A percentile compares a stretch with the other conserved stretches of the same genome.
These are phyloP conservation scores for Sphagnum fallax DNA, from an alignment of 228 moss, liverwort and hornwort species.

Conservation along the genomic window DNA sequence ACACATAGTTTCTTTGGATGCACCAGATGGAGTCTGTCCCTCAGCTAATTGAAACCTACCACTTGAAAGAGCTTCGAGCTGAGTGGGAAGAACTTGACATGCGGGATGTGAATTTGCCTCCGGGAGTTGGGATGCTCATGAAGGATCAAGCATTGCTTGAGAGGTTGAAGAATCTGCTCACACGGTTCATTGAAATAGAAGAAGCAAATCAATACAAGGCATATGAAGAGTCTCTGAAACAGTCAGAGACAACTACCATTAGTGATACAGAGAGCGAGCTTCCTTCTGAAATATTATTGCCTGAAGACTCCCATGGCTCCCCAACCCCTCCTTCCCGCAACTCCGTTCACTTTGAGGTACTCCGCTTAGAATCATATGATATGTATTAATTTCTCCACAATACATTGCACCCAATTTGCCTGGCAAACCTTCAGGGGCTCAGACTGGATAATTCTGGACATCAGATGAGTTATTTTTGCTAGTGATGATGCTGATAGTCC, in stretches of 20 bases:
- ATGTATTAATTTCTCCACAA: no score
- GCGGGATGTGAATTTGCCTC: slow-evolving; percentile 55
- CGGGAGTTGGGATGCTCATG: slow-evolving; percentile 75
- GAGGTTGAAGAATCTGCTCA: slow-evolving; percentile 78
- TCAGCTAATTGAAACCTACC: slow-evolving; percentile 44
- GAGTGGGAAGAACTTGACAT: slow-evolving; percentile 82
- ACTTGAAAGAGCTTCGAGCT: slow-evolving; percentile 67
- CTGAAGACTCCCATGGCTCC: no score
- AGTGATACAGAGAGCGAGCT: slow-evolving; percentile 15
- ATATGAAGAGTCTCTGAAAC: slow-evolving; percentile 2
- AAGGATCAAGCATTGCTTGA: slow-evolving; percentile 88
- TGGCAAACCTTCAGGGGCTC: no score
- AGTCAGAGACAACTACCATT: not conserved
- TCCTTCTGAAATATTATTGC: not conserved
- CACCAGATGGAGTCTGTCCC: slow-evolving; percentile 83
- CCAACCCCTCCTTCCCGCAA: no score
- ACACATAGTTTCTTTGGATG: not conserved
- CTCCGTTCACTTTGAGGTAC: slow-evolving; percentile 24
- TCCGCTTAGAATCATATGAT: not conserved
- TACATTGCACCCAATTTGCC: no score
- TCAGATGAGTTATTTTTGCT: no score
- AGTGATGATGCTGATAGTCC: no score
- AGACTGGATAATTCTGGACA: no score
- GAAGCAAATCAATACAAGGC: slow-evolving; percentile 16
- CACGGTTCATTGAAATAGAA: slow-evolving; percentile 56